These are phyloP conservation scores for Oryza officinalis DNA, from an alignment of 176 grass and related monocot species.

Conservation along the genomic window DNA sequence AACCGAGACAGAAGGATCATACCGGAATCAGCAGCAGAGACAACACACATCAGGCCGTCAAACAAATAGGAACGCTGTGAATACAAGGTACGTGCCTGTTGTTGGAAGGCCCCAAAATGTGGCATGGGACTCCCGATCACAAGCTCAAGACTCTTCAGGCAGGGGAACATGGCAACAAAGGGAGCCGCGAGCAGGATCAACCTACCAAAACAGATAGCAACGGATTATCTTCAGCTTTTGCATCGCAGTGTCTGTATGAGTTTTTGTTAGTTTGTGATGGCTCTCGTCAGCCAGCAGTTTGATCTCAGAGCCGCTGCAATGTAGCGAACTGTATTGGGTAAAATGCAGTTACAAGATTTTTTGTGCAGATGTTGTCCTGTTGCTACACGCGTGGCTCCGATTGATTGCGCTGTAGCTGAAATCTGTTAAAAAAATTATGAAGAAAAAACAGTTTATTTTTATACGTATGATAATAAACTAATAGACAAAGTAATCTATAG, in stretches of 20 bases:
- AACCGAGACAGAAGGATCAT: background rate
- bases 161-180: slow-evolving; percentile 21
- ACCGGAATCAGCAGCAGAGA: slow-evolving; percentile 26
- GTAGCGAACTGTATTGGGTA: background rate
- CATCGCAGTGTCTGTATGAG: background rate
- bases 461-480: too few relatives aligned
- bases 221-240: background rate
- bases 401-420: too few relatives aligned
- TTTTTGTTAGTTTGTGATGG: background rate
- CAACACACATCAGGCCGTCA: slow-evolving; percentile 9
- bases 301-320: background rate
- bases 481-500: too few relatives aligned
- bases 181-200: background rate
- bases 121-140: background rate
- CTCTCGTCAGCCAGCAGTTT: background rate
- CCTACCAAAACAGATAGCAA: background rate
- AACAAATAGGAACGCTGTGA: background rate
- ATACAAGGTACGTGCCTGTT: slow-evolving; percentile 26
- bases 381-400: too few relatives aligned
- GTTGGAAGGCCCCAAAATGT: slow-evolving; percentile 13
- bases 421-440: too few relatives aligned
- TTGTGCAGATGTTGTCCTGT: background rate
- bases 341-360: background rate
- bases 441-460: too few relatives aligned
- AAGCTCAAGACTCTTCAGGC: slow-evolving; percentile 16